These are phyloP conservation scores for Trichomonas tenax DNA, from an alignment of 208 protist species.

Conservation along the genomic window DNA sequence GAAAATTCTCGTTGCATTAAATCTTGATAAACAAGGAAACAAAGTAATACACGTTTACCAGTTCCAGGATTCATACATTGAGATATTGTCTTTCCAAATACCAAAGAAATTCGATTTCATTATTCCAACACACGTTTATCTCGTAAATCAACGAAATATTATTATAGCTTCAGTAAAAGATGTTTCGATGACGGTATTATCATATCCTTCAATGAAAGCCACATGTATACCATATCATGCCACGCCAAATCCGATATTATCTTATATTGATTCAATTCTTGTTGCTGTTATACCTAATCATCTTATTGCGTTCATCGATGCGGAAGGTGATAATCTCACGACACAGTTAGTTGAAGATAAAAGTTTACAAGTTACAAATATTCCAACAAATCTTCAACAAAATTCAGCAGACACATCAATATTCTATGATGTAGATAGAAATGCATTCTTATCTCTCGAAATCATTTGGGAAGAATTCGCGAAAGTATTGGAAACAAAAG, in stretches of 20 bases:
- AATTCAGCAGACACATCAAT: not conserved
- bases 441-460: not conserved
- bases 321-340: not conserved
- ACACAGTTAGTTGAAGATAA: not conserved
- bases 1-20: not conserved
- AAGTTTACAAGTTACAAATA: not conserved
- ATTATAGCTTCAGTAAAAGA: not conserved
- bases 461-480: not conserved
- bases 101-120: not conserved
- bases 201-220: not conserved
- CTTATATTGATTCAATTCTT: not conserved
- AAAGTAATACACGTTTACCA: not conserved
- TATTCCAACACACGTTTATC: not conserved
- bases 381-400: not conserved
- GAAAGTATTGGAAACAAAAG: not conserved
- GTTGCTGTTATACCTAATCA: not conserved
- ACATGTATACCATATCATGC: not conserved
- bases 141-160: not conserved
- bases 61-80: not conserved
- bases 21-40: not conserved
- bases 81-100: not conserved
- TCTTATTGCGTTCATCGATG: not conserved
- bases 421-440: not conserved
- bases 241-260: not conserved
- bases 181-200: not conserved